Evolutionary conservation across 2,329 filamentous ascomycete species (phyloP), one percentile per base, ranked within the genome.

Genomic region (Tolypocladium inflatum): DNA sequence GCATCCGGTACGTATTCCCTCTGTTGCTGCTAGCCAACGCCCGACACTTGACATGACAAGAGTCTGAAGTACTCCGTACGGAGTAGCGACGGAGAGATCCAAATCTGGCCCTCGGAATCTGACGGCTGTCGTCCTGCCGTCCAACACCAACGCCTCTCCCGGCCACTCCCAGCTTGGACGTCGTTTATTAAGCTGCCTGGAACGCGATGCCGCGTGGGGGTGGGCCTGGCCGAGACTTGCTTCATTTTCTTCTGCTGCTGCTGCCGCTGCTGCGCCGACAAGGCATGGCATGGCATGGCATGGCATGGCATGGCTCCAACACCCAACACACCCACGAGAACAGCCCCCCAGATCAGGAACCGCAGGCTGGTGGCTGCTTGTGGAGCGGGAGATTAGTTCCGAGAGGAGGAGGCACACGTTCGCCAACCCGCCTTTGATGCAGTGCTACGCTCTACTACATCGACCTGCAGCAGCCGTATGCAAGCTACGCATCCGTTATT

Each of bases 331-430:
- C 26, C 33, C 48, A 35, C 48, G 30, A 33, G 43, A 15, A 30
- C 3, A 19, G 1, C 11, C 23, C 23, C 30, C 48, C 17, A 2
- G 30, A 21, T 13, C 30, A 51, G 48, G 48, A 30, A 51, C 30
- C 48, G 19, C 48, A 35, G 19, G 48, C 48, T 51, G 30, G 48
- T 51, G 48, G 48, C 48, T 51, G 26, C 19, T 35, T 33, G 57
- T 58, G 59, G 56, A 59, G 39, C 51, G 54, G 38, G 26, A 54
- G 54, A 53, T 55, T 55, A 51, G 17, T 39, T 56, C 55, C 58
- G 55, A 60, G 55, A 54, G 39, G 52, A 57, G 33, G 45, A 51
- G 30, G 48, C 30, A n/a, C 30, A 21, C 17, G 30, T 51, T 21
- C 48, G 19, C 48, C 48, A 59, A 56, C 26, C 30, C 35, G 55